Conservation (phyloP, 129 eudicot species). For the Scalesia atractyloides region DNA sequence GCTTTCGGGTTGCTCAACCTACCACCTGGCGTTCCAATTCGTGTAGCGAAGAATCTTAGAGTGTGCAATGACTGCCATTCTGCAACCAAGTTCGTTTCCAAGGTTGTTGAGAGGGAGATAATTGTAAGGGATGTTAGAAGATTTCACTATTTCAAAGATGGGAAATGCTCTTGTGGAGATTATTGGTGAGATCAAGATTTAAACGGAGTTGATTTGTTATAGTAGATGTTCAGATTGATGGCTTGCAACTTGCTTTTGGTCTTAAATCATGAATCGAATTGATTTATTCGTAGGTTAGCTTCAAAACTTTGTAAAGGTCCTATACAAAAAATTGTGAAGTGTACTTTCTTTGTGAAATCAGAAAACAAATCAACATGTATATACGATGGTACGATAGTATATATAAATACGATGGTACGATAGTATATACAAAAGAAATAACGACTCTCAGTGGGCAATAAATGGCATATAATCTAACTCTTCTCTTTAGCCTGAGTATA, state of each 20-base stretch:
- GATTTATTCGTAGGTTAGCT: background rate
- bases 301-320: slow-evolving; percentile 11
- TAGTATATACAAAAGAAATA: no score
- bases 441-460: no score
- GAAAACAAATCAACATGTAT: no score
- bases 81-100: slow-evolving; percentile 54
- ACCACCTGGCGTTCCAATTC: slow-evolving; percentile 65
- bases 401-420: no score
- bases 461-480: no score
- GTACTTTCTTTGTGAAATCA: background rate
- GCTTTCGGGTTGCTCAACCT: slow-evolving; percentile 78
- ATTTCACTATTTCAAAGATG: slow-evolving; percentile 45
- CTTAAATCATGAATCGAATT: background rate
- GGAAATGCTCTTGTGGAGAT: slow-evolving; percentile 48
- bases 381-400: no score
- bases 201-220: background rate
- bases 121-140: slow-evolving; percentile 47
- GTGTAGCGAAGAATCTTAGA: slow-evolving; percentile 78
- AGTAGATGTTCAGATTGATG: background rate
- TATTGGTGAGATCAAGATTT: slow-evolving; percentile 38
- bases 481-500: no score
- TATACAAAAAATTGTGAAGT: background rate
- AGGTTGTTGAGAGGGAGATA: slow-evolving; percentile 43
- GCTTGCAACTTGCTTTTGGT: background rate
- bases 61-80: slow-evolving; percentile 81